These are phyloP conservation scores for Globisporangium mamillatum DNA, from an alignment of 352 stramenopile species.

Conservation along the genomic window DNA sequence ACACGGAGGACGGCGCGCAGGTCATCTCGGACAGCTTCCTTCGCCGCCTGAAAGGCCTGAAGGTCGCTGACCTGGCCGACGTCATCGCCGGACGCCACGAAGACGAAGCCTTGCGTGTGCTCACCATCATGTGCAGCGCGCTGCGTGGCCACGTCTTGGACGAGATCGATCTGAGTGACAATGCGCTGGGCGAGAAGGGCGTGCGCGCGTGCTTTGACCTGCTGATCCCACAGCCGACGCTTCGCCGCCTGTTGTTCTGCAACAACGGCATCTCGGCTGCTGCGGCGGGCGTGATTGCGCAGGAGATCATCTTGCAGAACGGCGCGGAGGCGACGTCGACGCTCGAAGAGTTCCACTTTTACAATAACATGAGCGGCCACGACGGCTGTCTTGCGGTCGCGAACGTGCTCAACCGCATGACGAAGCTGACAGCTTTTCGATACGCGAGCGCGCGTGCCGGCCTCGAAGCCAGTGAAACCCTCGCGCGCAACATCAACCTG, in stretches of 20 bases:
- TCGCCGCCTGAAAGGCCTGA: constrained; percentile 39
- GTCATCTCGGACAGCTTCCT: constrained; percentile 58
- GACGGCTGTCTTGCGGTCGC: constrained; percentile 62
- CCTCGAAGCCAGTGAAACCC: constrained; percentile 39
- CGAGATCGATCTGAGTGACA: constrained; percentile 86
- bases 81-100: constrained; percentile 91
- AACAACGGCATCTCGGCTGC: constrained; percentile 81
- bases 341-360: constrained; percentile 79
- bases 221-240: constrained; percentile 61
- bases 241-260: constrained; percentile 65
- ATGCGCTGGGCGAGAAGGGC: constrained; percentile 73
- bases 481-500: constrained; percentile 45
- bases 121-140: constrained; percentile 76
- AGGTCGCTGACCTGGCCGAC: constrained; percentile 86
- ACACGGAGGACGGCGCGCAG: constrained; percentile 62
- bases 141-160: constrained; percentile 74
- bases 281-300: constrained; percentile 52
- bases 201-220: constrained; percentile 71
- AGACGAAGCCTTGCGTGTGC: constrained; percentile 86
- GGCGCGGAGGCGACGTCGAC: constrained; percentile 33
- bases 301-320: constrained; percentile 74
- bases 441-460: constrained; percentile 70
- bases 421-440: constrained; percentile 53
- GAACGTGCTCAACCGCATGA: constrained; percentile 43
- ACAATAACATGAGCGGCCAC: constrained; percentile 86